These are phyloP conservation scores for Neofusicoccum ribis DNA, from an alignment of 2,329 filamentous ascomycete species.

Conservation along the genomic window DNA sequence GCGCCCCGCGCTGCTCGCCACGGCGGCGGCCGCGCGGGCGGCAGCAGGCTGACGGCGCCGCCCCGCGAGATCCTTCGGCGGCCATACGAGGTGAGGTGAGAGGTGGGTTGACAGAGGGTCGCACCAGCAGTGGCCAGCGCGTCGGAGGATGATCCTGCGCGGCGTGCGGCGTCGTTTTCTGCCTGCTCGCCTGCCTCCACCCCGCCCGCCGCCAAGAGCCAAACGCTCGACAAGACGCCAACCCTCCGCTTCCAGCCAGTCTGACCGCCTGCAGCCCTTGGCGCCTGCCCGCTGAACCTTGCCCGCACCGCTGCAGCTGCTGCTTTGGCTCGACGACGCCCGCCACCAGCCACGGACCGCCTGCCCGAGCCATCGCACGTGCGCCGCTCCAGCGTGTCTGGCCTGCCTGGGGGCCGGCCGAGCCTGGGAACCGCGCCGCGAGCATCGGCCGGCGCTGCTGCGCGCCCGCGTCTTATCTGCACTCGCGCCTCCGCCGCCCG, in stretches of 20 bases:
- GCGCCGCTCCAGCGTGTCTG: not conserved
- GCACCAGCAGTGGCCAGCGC: not conserved
- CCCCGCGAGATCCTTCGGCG: not conserved
- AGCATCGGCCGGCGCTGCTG: too few relatives aligned
- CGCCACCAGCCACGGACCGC: not conserved
- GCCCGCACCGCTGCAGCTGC: not conserved
- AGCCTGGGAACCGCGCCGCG: not conserved
- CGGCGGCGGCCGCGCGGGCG: too few relatives aligned
- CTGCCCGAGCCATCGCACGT: not conserved
- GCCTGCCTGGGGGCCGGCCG: not conserved
- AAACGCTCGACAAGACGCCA: not conserved
- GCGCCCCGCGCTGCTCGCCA: too few relatives aligned
- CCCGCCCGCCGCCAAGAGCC: slow-evolving; percentile 4
- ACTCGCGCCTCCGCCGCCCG: not conserved
- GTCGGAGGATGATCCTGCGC: too few relatives aligned
- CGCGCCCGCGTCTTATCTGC: not conserved
- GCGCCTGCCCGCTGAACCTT: not conserved
- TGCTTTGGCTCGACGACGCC: not conserved
- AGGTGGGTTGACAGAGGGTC: not conserved
- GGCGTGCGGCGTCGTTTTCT: not conserved
- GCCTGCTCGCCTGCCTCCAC: not conserved
- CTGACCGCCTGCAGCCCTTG: not conserved
- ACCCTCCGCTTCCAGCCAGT: not conserved
- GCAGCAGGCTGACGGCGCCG: not conserved
- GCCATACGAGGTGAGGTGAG: not conserved